Base-by-base conservation (phyloP, 2,329 filamentous ascomycete genomes). In the Diaporthe citrichinensis region DNA sequence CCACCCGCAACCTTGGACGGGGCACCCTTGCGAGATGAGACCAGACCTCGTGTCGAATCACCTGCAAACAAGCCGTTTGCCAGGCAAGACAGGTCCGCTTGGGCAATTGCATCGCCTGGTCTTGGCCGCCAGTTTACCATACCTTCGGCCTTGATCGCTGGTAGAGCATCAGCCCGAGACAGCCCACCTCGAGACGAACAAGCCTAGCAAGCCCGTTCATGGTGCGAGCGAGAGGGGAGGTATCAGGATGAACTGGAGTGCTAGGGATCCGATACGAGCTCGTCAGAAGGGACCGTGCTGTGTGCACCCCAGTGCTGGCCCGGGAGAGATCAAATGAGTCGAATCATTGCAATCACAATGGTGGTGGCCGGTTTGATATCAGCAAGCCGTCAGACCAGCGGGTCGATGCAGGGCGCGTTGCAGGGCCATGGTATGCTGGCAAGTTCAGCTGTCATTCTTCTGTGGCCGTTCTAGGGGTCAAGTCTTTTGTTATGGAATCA, bases 401-500 rank as follows among this genome's bases (percentile, higher is more conserved):
- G 41, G 25, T 39, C 23, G 46, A 62, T 14, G 58, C 46, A 62
- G 17, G 46, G 46, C 58, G 34, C 9, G 34, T 44, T 44, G 58
- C 23, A 73, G 25, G 71, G 46, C 58, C 49, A 8, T 62, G 71
- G 46, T 62, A 49, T 44, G 36, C n/a, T 41, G 59, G 46, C 31
- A 61, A 53, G 17, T n/a, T 36, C 71, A 72, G 44, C 31, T 41
- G 46, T 72, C 58, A 62, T 62, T 72, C 28, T 28, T 41, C 71
- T 39, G 34, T 62, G 71, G 34, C 71, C 46, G 46, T 58, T 72
- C 49, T 53, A 44, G 31, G 31, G 41, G 46, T 51, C 58, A 65
- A 65, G 46, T 65, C n/a, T 61, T 62, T 73, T 53, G 71, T 73
- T 65, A 53, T 65, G 46, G 71, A 65, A 41, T 72, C 46, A 15